These are phyloP conservation scores for Larix sibirica DNA, from an alignment of 83 land plant species.

Conservation along the genomic window DNA sequence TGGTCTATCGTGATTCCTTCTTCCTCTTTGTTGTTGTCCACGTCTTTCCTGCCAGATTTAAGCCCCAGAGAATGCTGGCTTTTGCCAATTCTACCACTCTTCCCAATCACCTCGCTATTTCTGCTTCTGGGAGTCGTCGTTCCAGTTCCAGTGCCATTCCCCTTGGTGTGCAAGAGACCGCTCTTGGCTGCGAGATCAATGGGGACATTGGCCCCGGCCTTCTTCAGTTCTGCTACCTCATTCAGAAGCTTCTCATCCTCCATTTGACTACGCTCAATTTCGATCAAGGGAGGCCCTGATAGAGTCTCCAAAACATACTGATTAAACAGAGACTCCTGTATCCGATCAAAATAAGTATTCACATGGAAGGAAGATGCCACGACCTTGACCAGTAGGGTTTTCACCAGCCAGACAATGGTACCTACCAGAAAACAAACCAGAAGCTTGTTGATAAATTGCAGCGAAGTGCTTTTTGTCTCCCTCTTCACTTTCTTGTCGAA, in stretches of 20 bases:
- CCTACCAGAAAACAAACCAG: conserved; percentile 74
- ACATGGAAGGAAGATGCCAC: conserved; percentile 86
- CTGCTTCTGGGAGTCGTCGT: not conserved
- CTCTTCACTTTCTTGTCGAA: conserved; percentile 61
- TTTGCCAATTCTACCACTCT: conserved; percentile 14
- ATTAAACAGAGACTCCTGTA: conserved; percentile 78
- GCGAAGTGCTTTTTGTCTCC: conserved; percentile 30
- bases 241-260: conserved; percentile 51
- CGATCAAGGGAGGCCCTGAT: conserved; percentile 77
- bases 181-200: conserved; percentile 30
- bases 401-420: conserved; percentile 64
- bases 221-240: conserved; percentile 56
- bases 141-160: conserved; percentile 11
- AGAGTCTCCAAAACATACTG: conserved; percentile 83
- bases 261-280: conserved; percentile 21
- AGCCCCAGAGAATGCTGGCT: conserved; percentile 24
- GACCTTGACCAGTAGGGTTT: conserved; percentile 74
- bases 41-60: conserved; percentile 13
- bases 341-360: conserved; percentile 83
- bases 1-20: conserved; percentile 55
- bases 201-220: conserved; percentile 55
- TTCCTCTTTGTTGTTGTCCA: conserved; percentile 13
- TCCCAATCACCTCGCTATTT: conserved; percentile 1
- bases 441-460: conserved; percentile 58
- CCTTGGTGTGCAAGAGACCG: conserved; percentile 15